Percentiles rank a stretch among this genome's conserved stretches.
Conservation (phyloP, 2,329 filamentous ascomycete genomes). For the Oidium heveae region DNA sequence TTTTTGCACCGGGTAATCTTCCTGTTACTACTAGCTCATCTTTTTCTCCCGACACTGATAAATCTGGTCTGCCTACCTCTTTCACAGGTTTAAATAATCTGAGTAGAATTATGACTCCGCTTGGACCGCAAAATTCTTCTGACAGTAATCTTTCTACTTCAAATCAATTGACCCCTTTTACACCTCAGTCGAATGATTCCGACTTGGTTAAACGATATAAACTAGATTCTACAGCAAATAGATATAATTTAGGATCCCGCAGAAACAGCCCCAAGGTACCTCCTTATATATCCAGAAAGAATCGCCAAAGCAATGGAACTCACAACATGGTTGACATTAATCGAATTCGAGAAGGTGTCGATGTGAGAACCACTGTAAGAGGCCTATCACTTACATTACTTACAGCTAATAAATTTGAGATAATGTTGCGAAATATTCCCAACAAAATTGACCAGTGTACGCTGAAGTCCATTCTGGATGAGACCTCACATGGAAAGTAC, state of each 20-base stretch:
- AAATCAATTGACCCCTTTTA: not conserved
- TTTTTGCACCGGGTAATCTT: not conserved
- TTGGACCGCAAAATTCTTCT: not conserved
- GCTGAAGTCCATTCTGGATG: constrained; percentile 57
- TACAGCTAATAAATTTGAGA: constrained; percentile 20
- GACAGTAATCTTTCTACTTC: not conserved
- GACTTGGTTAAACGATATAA: not conserved
- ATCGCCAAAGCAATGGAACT: constrained; percentile 1
- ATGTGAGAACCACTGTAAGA: constrained; percentile 51
- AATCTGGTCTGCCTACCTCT: not conserved
- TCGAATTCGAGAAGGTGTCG: constrained; percentile 36
- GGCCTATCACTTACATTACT: constrained; percentile 1
- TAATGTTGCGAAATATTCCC: constrained; percentile 89
- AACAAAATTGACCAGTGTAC: constrained; percentile 63
- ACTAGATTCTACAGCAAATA: not conserved
- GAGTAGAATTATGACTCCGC: not conserved
- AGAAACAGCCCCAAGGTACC: not conserved
- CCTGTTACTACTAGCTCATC: not conserved
- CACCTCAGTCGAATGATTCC: not conserved
- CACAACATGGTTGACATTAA: constrained; percentile 37
- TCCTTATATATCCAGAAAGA: not conserved
- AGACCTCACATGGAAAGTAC: constrained; percentile 56
- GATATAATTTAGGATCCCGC: not conserved
- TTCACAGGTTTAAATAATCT: not conserved
- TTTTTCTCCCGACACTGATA: not conserved